Evolutionary conservation across 768 basidiomycete species (phyloP), one percentile per base, ranked within the genome.

Genomic region (Leccinellum rugosiceps): DNA sequence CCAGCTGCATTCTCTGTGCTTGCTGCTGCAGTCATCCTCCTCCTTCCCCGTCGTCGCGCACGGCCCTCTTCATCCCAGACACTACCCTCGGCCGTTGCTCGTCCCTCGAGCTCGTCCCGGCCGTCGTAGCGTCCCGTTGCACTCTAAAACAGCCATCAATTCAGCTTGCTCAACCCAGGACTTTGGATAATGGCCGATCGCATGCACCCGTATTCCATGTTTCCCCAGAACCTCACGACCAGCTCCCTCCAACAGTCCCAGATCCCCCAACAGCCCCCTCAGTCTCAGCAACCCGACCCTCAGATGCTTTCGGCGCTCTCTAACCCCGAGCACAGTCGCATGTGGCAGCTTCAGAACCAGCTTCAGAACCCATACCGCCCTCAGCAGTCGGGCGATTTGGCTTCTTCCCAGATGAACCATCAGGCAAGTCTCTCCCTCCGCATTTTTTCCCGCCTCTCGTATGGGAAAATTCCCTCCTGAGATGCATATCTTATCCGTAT

Each of bases 121-220:
- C 61, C 57, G 61, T 61, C 66, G 66, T 67, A 65, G 64, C 65
- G 55, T 53, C 44, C 56, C 57, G 66, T 64, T 60, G 63, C 65
- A 61, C 58, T 60, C 59, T 63, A 67, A 67, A 68, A 69, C 68
- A 67, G 67, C 56, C 65, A 67, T 61, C 68, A 58, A 58, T 68
- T 63, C 61, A 63, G 66, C 55, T 58, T 55, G 61, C 55, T 53
- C 63, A 59, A 60, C 65, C 61, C 57, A 67, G 60, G 57, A 58
- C 60, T 62, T 61, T 70, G 74, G 74, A 76, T 74, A 72, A 85
- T 85, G 85, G 83, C 85, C 68, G 84, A 87, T 81, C 83, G 80
- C 71, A 68, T 77, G 52, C 67, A 77, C 65, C 78, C 77, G 72
- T 85, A 83, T 70, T 60, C 76, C 63, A 82, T 86, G 80, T 72